Percentiles rank a stretch among this genome's conserved stretches.
phyloP scores from a whole-genome alignment of 495 filamentous ascomycete species.

The Xylaria scruposa region DNA sequence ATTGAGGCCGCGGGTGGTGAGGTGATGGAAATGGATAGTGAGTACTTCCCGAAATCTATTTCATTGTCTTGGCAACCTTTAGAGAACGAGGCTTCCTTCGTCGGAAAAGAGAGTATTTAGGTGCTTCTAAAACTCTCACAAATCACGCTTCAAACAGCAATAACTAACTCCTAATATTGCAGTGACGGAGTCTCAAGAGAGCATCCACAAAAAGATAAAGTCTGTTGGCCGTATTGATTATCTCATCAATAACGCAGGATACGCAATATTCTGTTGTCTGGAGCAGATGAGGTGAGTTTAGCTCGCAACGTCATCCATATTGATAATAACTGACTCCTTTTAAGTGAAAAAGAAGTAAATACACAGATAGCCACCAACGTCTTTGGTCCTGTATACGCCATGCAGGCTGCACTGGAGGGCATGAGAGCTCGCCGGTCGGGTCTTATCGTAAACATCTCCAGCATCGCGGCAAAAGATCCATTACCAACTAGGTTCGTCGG shows the following conservation, averaged over 20 bases:
- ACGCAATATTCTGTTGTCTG: conserved; percentile 48
- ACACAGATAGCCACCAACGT: conserved; percentile 56
- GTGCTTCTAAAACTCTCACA: no score
- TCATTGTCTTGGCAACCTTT: no score
- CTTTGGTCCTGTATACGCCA: conserved; percentile 56
- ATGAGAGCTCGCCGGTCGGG: conserved; percentile 56
- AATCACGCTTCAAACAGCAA: no score
- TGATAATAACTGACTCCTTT: not conserved
- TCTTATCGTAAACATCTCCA: conserved; percentile 56
- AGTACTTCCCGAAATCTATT: no score
- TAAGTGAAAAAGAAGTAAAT: conserved; percentile 48
- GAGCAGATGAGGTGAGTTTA: conserved; percentile 48
- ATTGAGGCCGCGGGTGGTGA: conserved; percentile 36
- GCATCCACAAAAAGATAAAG: conserved; percentile 45
- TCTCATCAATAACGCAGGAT: conserved; percentile 59
- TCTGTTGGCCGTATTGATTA: conserved; percentile 55
- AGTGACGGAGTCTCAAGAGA: conserved; percentile 41
- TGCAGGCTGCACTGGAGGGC: conserved; percentile 51
- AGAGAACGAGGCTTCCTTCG: no score
- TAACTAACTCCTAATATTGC: no score
- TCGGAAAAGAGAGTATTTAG: no score
- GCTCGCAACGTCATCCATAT: not conserved
- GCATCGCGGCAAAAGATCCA: conserved; percentile 53
- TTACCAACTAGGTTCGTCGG: conserved; percentile 32
- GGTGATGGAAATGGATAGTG: conserved; percentile 48